Evolutionary conservation across 306 rosid species (phyloP).

Genomic region (Argentina anserina): DNA sequence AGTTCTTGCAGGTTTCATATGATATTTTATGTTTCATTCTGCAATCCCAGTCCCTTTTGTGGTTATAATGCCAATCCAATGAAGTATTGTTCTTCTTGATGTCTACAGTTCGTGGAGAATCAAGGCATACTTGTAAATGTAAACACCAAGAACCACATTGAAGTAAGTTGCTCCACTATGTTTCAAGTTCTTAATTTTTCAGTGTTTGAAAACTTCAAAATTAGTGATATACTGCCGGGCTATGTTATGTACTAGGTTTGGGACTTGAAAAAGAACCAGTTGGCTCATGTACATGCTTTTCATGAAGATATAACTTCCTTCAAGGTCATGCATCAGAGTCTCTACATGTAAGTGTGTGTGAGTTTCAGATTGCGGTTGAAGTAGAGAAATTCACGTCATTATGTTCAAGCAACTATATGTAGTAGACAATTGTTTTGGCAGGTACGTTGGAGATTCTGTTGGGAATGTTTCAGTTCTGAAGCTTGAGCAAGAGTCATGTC

Average conservation of each 20-base stretch:
- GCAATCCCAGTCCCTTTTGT: neutral
- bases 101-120: slow-evolving; percentile 63
- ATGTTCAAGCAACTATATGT: neutral
- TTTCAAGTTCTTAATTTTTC: neutral
- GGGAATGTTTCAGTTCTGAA: slow-evolving; percentile 73
- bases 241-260: slow-evolving; percentile 53
- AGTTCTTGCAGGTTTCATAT: slow-evolving; percentile 60
- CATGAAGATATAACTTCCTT: slow-evolving; percentile 62
- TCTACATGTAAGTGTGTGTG: slow-evolving; percentile 54
- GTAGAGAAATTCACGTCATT: neutral
- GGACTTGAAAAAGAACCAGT: slow-evolving; percentile 62
- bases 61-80: too few relatives aligned
- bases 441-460: slow-evolving; percentile 66
- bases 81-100: slow-evolving; percentile 10
- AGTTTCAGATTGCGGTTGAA: slow-evolving; percentile 8
- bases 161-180: slow-evolving; percentile 41
- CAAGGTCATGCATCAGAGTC: slow-evolving; percentile 49
- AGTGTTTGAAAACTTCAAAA: neutral
- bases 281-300: slow-evolving; percentile 41
- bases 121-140: slow-evolving; percentile 65
- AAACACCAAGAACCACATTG: slow-evolving; percentile 58
- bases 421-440: slow-evolving; percentile 32
- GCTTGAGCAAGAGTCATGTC: slow-evolving; percentile 55
- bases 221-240: neutral
- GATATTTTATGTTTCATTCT: neutral